Base-by-base conservation (phyloP, 805 yeast species). In the Schwanniomyces yamadae region DNA sequence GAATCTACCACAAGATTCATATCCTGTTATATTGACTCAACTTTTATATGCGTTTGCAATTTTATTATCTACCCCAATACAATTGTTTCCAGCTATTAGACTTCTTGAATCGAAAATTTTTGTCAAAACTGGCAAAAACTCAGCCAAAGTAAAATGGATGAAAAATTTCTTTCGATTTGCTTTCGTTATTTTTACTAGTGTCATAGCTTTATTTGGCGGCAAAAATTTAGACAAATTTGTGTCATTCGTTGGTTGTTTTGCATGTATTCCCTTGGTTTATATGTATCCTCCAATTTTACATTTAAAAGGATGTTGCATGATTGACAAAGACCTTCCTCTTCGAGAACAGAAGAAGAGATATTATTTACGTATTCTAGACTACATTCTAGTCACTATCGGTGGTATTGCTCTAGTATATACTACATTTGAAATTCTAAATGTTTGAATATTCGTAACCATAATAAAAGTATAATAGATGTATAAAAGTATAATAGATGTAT, bases 221-320 rank as follows among this genome's bases (percentile, higher is more conserved):
- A 67, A 74, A 39, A 77, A 83, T 48, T 61, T 85, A 42, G 93
- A 85, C 54, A 71, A 66, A 44, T 82, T 85, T 60, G 91, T 85
- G 8, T 80, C 90, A 2, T 79, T 85, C 52, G 84, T 85, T 34
- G 95, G 95, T 3, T 82, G 89, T 34, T 82, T 85, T 62, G 90
- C 91, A 1, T 85, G 95, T 51, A 82, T 85, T 37, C 95, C 95
- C 2, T 71, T 85, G 63, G 93, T 85, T 4, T 85, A 85, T 62
- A 80, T 85, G 78, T 84, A 84, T 50, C 93, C 95, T 6, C 93
- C 95, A 12, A 69, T 85, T 70, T 62, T 85, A 35, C 93, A 85
- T 50, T 66, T 78, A 36, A 73, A 66, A 50, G 65, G 78, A 37
- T 75, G 79, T 42, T 67, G 73, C 41, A 46, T 43, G 23, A 43